A percentile compares a stretch with the other conserved stretches of the same genome.
These are phyloP conservation scores for Pezicula neosporulosa DNA, from an alignment of 2,329 filamentous ascomycete genomes.

Conservation along the genomic window DNA sequence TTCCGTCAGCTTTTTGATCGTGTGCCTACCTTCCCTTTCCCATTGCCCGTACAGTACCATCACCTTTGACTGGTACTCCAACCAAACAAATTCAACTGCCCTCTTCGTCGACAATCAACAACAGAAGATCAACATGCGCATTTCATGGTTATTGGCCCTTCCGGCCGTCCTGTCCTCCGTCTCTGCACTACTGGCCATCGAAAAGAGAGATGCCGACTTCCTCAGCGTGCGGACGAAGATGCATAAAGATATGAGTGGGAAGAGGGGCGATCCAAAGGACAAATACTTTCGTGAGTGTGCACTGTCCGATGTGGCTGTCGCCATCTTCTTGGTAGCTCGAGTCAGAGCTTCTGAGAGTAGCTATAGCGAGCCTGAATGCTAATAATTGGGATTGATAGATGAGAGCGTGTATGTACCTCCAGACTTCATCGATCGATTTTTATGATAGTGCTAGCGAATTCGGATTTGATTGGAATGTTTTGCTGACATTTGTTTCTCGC, in stretches of 20 bases:
- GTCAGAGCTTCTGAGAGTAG: background rate
- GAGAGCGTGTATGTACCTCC: constrained; percentile 25
- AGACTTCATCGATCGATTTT: background rate
- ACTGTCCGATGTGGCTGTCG: constrained; percentile 7
- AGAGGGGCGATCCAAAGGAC: constrained; percentile 22
- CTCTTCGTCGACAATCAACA: no score
- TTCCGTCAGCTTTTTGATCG: no score
- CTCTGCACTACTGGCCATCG: constrained; percentile 21
- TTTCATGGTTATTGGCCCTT: constrained; percentile 21
- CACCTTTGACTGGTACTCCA: no score
- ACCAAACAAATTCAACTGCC: no score
- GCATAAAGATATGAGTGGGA: constrained; percentile 28
- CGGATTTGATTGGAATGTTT: background rate
- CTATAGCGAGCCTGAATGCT: constrained; percentile 5
- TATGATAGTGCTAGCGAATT: background rate
- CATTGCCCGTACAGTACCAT: no score
- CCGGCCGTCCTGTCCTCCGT: constrained; percentile 15
- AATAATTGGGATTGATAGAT: constrained; percentile 15
- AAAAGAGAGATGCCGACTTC: constrained; percentile 28
- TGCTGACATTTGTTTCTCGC: constrained; percentile 9
- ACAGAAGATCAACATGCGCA: constrained; percentile 18
- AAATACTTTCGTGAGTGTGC: constrained; percentile 35
- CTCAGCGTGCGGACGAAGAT: constrained; percentile 23
- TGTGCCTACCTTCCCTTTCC: no score
- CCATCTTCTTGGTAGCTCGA: background rate